phyloP scores from a whole-genome alignment of 2,329 filamentous ascomycete species.

The Coniochaeta pulveracea region DNA sequence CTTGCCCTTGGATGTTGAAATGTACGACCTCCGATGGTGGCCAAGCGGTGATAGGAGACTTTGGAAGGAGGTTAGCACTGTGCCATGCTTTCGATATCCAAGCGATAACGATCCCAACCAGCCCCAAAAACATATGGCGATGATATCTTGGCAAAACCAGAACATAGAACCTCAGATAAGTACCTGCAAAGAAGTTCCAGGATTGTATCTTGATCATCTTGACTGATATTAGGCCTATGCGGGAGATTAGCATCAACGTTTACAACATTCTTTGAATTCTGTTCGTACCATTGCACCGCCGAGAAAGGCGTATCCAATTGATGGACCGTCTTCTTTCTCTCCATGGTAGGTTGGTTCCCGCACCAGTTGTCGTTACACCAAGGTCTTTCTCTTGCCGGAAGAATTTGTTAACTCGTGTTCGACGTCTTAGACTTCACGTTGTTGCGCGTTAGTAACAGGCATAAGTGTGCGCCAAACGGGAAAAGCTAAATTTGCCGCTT shows the following conservation, averaged over 20 bases:
- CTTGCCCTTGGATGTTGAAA: conserved; percentile 49
- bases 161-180: too few relatives aligned
- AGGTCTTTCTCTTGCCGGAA: too few relatives aligned
- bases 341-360: conserved; percentile 21
- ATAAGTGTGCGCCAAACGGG: too few relatives aligned
- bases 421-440: too few relatives aligned
- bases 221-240: conserved; percentile 47
- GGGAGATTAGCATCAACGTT: not conserved
- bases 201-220: conserved; percentile 50
- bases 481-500: too few relatives aligned
- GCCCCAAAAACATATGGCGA: too few relatives aligned
- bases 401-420: too few relatives aligned
- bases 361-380: too few relatives aligned
- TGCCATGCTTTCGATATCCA: too few relatives aligned
- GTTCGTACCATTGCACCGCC: conserved; percentile 42
- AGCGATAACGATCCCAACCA: too few relatives aligned
- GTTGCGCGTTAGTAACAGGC: too few relatives aligned
- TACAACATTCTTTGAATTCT: not conserved
- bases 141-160: too few relatives aligned
- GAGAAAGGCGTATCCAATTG: conserved; percentile 58
- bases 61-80: conserved; percentile 3
- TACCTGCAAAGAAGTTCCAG: conserved; percentile 59
- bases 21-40: conserved; percentile 42
- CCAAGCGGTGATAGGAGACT: conserved; percentile 56
- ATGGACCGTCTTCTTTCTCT: conserved; percentile 48